phyloP scores from a whole-genome alignment of 2,329 filamentous ascomycete genomes.

The Neonectria ditissima region DNA sequence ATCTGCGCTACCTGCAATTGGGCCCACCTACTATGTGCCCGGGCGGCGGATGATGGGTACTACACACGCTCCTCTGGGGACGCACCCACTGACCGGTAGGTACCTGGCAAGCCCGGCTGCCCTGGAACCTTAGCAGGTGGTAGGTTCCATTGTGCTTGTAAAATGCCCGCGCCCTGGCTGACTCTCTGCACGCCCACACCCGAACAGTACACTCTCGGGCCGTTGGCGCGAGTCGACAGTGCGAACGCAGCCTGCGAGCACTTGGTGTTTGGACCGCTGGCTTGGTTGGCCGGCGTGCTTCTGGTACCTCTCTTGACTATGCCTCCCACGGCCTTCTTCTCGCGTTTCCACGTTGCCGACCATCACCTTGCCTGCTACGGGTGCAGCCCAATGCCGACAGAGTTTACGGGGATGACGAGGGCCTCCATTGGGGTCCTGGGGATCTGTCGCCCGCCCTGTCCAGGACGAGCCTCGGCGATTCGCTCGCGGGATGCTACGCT shows the following conservation, averaged over 20 bases:
- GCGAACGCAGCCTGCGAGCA: conserved; percentile 36
- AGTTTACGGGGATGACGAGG: conserved; percentile 15
- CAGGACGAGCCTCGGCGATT: conserved; percentile 20
- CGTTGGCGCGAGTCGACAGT: conserved; percentile 44
- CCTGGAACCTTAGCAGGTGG: conserved; percentile 18
- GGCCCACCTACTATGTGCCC: too few relatives aligned
- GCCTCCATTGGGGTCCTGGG: conserved; percentile 11
- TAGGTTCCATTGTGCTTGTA: conserved; percentile 21
- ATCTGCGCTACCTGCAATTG: conserved; percentile 18
- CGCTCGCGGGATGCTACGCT: conserved; percentile 15
- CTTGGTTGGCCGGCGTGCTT: conserved; percentile 36
- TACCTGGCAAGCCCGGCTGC: conserved; percentile 13
- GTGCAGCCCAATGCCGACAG: conserved; percentile 14
- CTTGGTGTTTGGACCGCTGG: conserved; percentile 40
- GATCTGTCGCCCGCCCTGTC: conserved; percentile 21
- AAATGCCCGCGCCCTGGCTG: conserved; percentile 31
- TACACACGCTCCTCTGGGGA: conserved; percentile 10
- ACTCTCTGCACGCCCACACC: conserved; percentile 32
- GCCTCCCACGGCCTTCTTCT: conserved; percentile 22
- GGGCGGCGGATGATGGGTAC: conserved; percentile 19
- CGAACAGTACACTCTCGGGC: conserved; percentile 38
- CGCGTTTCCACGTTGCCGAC: conserved; percentile 19
- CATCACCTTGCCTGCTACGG: conserved; percentile 4
- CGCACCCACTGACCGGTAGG: conserved; percentile 6
- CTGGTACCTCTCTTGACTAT: conserved; percentile 33